Conservation (phyloP, 148 eudicot species). For the Rhododendron henanense region DNA sequence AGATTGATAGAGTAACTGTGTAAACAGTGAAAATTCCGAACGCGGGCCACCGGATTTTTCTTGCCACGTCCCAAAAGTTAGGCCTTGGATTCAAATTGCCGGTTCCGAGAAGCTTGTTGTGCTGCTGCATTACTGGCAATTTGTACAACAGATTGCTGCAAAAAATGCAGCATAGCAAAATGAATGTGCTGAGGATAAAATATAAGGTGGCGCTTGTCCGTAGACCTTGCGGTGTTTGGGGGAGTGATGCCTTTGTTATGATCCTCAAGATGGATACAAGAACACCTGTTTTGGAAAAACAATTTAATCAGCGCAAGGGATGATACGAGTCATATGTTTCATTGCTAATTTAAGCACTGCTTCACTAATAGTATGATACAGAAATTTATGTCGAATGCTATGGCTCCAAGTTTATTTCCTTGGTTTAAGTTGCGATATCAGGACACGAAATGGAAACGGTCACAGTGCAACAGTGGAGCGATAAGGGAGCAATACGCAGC, state of each 20-base stretch:
- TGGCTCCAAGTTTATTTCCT: too few species aligned
- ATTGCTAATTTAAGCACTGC: not conserved
- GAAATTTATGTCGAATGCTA: not conserved
- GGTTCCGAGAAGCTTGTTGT: conserved; percentile 34
- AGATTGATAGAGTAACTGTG: conserved; percentile 71
- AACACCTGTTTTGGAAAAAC: conserved; percentile 43
- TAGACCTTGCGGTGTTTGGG: conserved; percentile 57
- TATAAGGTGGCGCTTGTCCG: conserved; percentile 64
- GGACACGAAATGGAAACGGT: not conserved
- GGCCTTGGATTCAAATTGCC: conserved; percentile 18
- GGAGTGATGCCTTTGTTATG: conserved; percentile 76
- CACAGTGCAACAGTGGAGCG: too few species aligned
- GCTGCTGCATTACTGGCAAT: conserved; percentile 61
- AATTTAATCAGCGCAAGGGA: not conserved
- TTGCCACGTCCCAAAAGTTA: conserved; percentile 35
- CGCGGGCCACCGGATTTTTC: conserved; percentile 50
- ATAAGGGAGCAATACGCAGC: too few species aligned
- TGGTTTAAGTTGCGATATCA: not conserved
- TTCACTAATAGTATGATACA: not conserved
- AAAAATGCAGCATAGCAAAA: conserved; percentile 51
- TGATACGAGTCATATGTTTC: not conserved
- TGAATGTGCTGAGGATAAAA: conserved; percentile 49
- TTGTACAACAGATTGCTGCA: conserved; percentile 56
- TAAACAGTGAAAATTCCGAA: conserved; percentile 61
- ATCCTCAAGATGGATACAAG: conserved; percentile 62